These are phyloP conservation scores for Cyberlindnera amylophila DNA, from an alignment of 805 yeast species.

Conservation along the genomic window DNA sequence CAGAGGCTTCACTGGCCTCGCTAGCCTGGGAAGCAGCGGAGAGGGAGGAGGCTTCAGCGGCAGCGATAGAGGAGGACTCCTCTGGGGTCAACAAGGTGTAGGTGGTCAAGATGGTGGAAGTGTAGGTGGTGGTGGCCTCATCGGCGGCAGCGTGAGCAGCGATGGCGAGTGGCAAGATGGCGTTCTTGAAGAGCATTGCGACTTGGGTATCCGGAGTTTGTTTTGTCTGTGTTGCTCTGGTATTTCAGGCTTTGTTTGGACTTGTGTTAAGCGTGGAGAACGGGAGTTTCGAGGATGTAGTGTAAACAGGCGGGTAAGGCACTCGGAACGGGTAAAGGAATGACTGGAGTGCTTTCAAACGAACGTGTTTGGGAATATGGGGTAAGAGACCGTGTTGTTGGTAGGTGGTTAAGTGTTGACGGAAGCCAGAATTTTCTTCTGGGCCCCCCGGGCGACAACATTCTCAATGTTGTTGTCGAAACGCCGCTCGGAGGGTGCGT, in stretches of 20 bases:
- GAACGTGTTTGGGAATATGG: constrained; percentile 1
- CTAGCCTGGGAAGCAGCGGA: constrained; percentile 13
- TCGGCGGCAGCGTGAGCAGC: constrained; percentile 33
- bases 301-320: constrained; percentile 11
- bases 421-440: constrained; percentile 3
- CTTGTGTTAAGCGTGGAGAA: not conserved
- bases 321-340: constrained; percentile 29
- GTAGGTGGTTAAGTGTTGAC: constrained; percentile 1
- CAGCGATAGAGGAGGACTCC: constrained; percentile 18
- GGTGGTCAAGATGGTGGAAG: constrained; percentile 36
- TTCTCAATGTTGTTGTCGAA: constrained; percentile 6
- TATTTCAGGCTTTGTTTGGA: not conserved
- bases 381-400: constrained; percentile 1
- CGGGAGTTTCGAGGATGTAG: not conserved
- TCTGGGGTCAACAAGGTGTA: constrained; percentile 29
- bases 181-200: constrained; percentile 24
- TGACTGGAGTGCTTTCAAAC: constrained; percentile 28
- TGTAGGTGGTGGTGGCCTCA: constrained; percentile 33
- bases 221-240: no score
- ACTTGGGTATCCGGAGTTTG: not conserved
- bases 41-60: constrained; percentile 16
- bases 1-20: constrained; percentile 9
- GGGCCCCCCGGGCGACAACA: constrained; percentile 1
- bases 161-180: constrained; percentile 23
- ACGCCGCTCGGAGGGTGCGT: constrained; percentile 4